Conservation (phyloP, 2,329 filamentous ascomycete genomes). For the Pseudocercospora eumusae region DNA sequence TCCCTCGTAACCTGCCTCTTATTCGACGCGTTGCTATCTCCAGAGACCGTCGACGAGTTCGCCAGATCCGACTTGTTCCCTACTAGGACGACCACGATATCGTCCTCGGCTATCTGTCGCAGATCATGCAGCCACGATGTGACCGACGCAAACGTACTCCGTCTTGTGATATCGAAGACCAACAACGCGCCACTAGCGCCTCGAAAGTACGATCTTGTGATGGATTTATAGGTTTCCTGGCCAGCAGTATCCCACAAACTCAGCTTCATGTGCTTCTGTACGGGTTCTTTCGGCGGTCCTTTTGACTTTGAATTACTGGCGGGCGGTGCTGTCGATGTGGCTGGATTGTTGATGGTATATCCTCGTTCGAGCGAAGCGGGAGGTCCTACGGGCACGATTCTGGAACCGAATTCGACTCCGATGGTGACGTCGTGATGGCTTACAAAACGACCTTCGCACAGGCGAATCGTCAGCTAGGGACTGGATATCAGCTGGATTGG, state of each 20-base stretch:
- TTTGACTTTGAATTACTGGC: constrained; percentile 38
- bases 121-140: constrained; percentile 94
- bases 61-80: constrained; percentile 93
- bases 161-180: constrained; percentile 91
- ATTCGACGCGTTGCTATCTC: constrained; percentile 48
- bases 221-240: constrained; percentile 96
- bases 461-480: constrained; percentile 76
- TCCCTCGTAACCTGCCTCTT: constrained; percentile 76
- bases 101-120: constrained; percentile 89
- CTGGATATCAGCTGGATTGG: constrained; percentile 32
- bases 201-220: constrained; percentile 90
- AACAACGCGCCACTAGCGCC: constrained; percentile 76
- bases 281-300: constrained; percentile 41
- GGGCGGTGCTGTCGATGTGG: constrained; percentile 26
- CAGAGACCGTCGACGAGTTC: constrained; percentile 44
- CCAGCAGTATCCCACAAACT: constrained; percentile 95
- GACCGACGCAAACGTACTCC: constrained; percentile 80
- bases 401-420: constrained; percentile 91
- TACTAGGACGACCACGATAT: constrained; percentile 91
- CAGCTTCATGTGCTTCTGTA: constrained; percentile 83
- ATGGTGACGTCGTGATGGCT: constrained; percentile 96
- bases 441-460: constrained; percentile 94
- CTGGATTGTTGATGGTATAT: constrained; percentile 57
- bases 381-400: constrained; percentile 86
- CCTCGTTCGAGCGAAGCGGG: constrained; percentile 62